phyloP scores from a whole-genome alignment of 805 yeast species.

The Ogataea pilisensis region DNA sequence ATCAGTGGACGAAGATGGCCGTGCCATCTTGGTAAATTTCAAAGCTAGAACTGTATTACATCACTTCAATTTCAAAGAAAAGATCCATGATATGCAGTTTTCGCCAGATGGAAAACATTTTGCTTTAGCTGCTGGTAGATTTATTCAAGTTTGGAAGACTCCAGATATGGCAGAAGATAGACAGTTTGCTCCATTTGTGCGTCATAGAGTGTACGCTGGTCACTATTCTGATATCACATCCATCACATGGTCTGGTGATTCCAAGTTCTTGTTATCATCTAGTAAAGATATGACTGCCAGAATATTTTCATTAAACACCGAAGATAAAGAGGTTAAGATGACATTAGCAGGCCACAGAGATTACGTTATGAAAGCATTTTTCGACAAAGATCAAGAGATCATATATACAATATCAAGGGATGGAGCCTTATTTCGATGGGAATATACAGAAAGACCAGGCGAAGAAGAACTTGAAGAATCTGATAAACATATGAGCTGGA shows the following conservation, averaged over 20 bases:
- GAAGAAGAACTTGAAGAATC: conserved; percentile 44
- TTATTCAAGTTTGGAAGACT: conserved; percentile 90
- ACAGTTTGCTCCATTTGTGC: conserved; percentile 93
- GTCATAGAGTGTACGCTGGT: conserved; percentile 87
- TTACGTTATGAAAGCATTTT: conserved; percentile 81
- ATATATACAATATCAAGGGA: conserved; percentile 91
- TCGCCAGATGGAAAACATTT: conserved; percentile 85
- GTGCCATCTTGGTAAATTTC: conserved; percentile 88
- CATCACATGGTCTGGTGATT: conserved; percentile 85
- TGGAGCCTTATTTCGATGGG: conserved; percentile 93
- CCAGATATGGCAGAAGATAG: conserved; percentile 78
- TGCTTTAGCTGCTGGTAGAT: conserved; percentile 80
- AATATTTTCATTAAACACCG: conserved; percentile 69
- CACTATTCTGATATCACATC: conserved; percentile 80
- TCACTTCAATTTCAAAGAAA: conserved; percentile 88
- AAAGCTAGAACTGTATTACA: conserved; percentile 80
- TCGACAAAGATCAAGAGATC: conserved; percentile 80
- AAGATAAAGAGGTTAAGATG: conserved; percentile 73
- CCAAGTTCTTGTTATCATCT: conserved; percentile 80
- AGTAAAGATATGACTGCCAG: conserved; percentile 89
- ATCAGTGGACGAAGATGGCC: conserved; percentile 85
- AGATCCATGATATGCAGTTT: conserved; percentile 70
- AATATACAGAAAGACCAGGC: conserved; percentile 58
- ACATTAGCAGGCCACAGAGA: conserved; percentile 92
- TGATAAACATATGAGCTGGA: conserved; percentile 62